Conservation (phyloP, 169 alveolate species). For the Plasmodium fragile region DNA sequence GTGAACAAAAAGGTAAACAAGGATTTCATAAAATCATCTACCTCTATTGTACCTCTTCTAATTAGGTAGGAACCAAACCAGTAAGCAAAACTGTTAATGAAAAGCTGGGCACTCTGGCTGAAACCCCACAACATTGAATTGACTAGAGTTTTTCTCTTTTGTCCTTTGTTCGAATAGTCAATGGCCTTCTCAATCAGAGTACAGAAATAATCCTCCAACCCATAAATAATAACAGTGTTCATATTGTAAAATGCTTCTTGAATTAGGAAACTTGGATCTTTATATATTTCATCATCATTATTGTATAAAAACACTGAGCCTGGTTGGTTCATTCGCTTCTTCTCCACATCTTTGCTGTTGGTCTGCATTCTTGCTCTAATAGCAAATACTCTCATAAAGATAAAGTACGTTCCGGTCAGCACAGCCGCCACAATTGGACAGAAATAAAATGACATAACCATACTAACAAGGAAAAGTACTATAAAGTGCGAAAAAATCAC, state of each 20-base stretch:
- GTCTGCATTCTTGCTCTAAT: conserved; percentile 25
- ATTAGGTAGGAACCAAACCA: conserved; percentile 75
- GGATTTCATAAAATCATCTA: conserved; percentile 61
- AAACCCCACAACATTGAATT: conserved; percentile 69
- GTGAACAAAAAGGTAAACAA: conserved; percentile 70
- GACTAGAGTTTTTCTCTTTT: conserved; percentile 9
- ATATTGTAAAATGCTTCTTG: conserved; percentile 75
- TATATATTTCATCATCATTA: conserved; percentile 64
- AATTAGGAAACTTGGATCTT: conserved; percentile 44
- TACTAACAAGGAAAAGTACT: conserved; percentile 48
- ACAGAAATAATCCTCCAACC: conserved; percentile 69
- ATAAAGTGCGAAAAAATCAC: conserved; percentile 65
- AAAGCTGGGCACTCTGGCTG: conserved; percentile 66
- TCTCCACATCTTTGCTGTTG: conserved; percentile 1
- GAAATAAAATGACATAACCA: conserved; percentile 55
- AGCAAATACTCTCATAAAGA: conserved; percentile 32
- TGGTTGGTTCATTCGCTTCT: neutral
- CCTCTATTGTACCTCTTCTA: conserved; percentile 12
- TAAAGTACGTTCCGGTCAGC: conserved; percentile 35
- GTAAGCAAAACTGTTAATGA: conserved; percentile 60
- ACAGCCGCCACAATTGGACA: conserved; percentile 70
- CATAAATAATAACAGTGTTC: conserved; percentile 41
- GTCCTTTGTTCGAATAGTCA: conserved; percentile 17
- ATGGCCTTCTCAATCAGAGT: conserved; percentile 44
- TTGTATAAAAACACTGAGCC: neutral